Base-by-base conservation (phyloP, 2,329 filamentous ascomycete genomes). In the Arthrinium puccinioides region DNA sequence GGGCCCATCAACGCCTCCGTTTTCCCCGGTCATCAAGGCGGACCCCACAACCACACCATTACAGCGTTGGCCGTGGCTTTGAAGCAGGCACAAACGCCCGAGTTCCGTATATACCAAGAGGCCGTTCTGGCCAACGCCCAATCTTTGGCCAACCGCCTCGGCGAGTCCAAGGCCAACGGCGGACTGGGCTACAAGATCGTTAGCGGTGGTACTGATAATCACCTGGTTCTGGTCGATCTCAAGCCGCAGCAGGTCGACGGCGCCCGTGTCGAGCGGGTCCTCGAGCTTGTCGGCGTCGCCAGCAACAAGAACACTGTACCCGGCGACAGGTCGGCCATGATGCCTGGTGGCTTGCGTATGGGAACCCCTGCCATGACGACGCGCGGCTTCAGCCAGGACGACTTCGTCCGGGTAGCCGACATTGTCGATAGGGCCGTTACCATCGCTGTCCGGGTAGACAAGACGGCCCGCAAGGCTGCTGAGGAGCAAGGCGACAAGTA, bases 261-360 rank as follows among this genome's bases (percentile, higher is more conserved):
- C 49, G 84, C 84, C 18, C 82, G 89, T 37, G 87, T 95, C 11
- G 89, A 96, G 69, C 82, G 87, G 32, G 81, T 95, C 13, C 75
- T 96, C 18, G 89, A 96, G 61, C 78, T 94, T 32, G 87, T 94
- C 48, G 90, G 90, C 52, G 90, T 97, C 36, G 92, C 92, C n/a
- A 84, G 86, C 59, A 98, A 98, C 74, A 98, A 98, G 76, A 98
- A 98, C 69, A 96, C 92, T 7, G 90, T 96, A 0, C 92, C 92
- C 1, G 92, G 90, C 29, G 92, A 98, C 66, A 87, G 83, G 58
- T 95, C 88, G 1, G 92, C 92, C 1, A 76, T 98, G 56, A 87
- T 90, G 46, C 92, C 92, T 11, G 90, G 90, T 48, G 92, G 92
- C 46, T 74, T 98, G 47, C 83, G 92, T 48, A 89, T 98, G 66